Evolutionary conservation across 805 yeast species (phyloP).

Genomic region (Clavispora fructus): DNA sequence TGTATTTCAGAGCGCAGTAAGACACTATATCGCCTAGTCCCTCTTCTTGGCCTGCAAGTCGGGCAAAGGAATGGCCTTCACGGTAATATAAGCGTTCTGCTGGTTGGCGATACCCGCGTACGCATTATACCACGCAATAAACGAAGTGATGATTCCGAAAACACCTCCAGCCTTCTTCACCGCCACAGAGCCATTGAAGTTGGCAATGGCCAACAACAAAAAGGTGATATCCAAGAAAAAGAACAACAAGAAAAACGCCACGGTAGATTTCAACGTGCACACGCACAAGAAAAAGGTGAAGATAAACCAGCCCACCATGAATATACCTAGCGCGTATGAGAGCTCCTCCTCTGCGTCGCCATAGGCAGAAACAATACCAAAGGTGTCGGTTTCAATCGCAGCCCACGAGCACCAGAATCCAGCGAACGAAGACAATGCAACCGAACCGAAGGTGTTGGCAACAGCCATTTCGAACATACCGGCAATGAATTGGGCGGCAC

Average conservation of each 20-base stretch:
- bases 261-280: constrained; percentile 39
- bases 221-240: constrained; percentile 38
- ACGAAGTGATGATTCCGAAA: constrained; percentile 38
- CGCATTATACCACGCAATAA: constrained; percentile 42
- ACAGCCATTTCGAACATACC: constrained; percentile 74
- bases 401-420: constrained; percentile 79
- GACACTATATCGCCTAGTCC: constrained; percentile 3
- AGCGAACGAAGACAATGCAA: constrained; percentile 56
- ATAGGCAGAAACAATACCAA: constrained; percentile 35
- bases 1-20: not conserved
- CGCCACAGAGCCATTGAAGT: constrained; percentile 23
- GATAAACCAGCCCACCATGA: constrained; percentile 39
- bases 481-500: constrained; percentile 63
- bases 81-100: constrained; percentile 57
- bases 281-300: constrained; percentile 39
- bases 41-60: constrained; percentile 20
- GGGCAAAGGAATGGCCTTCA: constrained; percentile 51
- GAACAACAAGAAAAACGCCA: constrained; percentile 38
- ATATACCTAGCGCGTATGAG: constrained; percentile 33
- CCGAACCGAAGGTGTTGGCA: constrained; percentile 73
- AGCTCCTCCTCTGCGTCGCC: constrained; percentile 20
- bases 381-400: constrained; percentile 42
- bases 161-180: constrained; percentile 40
- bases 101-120: constrained; percentile 48
- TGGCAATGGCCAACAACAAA: constrained; percentile 36